Evolutionary conservation across 352 stramenopile genomes (phyloP), one percentile per base, ranked within the genome.

Genomic region (Aphanomyces cochlioides): DNA sequence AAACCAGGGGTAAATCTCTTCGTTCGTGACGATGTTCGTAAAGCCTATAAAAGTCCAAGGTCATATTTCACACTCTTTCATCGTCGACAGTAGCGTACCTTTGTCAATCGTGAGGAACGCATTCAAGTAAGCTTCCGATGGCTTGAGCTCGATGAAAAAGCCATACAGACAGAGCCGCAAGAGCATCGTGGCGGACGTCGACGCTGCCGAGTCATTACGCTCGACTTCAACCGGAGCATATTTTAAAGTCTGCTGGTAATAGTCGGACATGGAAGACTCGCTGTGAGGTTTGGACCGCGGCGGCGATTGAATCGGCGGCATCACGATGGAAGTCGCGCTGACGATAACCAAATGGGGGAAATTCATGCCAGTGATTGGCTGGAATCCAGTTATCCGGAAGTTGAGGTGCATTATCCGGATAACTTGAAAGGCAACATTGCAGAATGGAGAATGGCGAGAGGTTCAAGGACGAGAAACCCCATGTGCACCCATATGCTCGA

Each of bases 111-210:
- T 70, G 47, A 70, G 38, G 40, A 64, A 70, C 21, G 53, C 17
- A 36, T 70, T 70, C 12, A 70, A 37, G 40, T 70, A 70, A n/a
- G 64, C 64, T 39, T 70, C 64, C 15, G 64, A 70, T 34, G 64
- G 64, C 38, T 70, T 70, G 54, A 70, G 64, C 47, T 70, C 64
- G 64, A 70, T 56, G 54, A 70, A 70, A 21, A 70, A 70, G 34
- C 64, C 64, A 15, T 70, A 70, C 4, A 70, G 39, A 50, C 64
- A 70, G 34, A 70, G 40, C 12, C 63, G 63, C 4, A 70, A 61
- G 47, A 70, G 47, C 36, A 70, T 60, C 7, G 63, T 58, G 38
- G 64, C 15, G 4, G 64, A 7, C 12, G 64, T 38, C 4, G 47
- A 15, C 12, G 39, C 15, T 64, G 63, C 15, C 47, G 41, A 17